Conservation (phyloP, 2,329 filamentous ascomycete genomes). For the Berkeleyomyces basicola region DNA sequence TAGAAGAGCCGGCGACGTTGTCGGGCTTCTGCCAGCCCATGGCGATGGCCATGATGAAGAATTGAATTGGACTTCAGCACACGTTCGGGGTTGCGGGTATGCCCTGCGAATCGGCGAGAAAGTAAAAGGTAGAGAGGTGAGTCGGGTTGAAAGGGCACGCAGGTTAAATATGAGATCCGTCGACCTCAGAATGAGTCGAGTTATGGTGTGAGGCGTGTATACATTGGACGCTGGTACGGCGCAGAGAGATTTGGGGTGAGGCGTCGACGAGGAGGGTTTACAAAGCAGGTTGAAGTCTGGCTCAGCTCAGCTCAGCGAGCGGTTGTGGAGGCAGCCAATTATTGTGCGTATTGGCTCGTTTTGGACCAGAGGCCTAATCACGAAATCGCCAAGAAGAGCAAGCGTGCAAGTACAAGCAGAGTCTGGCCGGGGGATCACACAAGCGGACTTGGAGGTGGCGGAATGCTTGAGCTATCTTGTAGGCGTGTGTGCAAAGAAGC, state of each 20-base stretch:
- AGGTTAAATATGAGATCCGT: background rate
- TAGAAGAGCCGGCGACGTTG: conserved; percentile 57
- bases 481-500: no score
- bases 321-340: background rate
- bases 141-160: background rate
- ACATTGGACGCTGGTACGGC: background rate
- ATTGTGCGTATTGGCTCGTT: background rate
- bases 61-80: conserved; percentile 32
- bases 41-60: conserved; percentile 44
- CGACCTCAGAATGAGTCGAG: background rate
- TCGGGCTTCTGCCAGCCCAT: conserved; percentile 60
- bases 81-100: conserved; percentile 1
- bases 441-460: background rate
- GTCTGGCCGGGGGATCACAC: background rate
- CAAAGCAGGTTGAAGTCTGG: no score
- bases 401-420: background rate
- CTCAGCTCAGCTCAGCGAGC: no score
- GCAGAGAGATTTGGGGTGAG: background rate
- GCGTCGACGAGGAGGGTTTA: no score
- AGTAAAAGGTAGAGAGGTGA: background rate
- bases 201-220: background rate
- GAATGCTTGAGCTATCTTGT: no score
- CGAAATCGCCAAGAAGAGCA: background rate
- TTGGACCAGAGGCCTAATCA: background rate
- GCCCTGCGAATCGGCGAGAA: background rate